Evolutionary conservation across 2,329 filamentous ascomycete genomes (phyloP), one percentile per base, ranked within the genome.

Genomic region (Myotisia sp.): DNA sequence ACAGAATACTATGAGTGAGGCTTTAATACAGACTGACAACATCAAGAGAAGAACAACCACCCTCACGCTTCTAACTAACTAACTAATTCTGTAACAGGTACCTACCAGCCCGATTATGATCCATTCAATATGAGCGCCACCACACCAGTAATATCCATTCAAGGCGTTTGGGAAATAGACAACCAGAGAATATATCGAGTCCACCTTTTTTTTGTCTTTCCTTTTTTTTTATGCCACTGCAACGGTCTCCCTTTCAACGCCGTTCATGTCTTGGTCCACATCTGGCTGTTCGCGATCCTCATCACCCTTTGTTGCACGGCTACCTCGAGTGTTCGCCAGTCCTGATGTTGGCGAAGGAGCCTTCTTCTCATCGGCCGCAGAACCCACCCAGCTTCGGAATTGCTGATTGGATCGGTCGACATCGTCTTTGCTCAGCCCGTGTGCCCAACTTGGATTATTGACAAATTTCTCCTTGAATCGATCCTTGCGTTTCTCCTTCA

Each of bases 381-480:
- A 45, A 14, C 58, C 54, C 26, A 64, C 49, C 63, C 63, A 66
- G 12, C 55, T 59, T 13, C 60, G 58, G 50, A 65, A 67, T 16
- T 58, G 55, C 38, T 61, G 54, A 31, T 65, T 65, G 14, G 56
- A 52, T 39, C 58, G 56, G 21, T 64, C 62, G 20, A 68, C 64
- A 41, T 67, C 54, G 37, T 66, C 64, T 37, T 64, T 62, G 44
- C 58, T 60, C 20, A 66, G 47, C 16, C 60, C 61, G 35, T 62
- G 63, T 40, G 65, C 64, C 65, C 66, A 70, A 36, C 46, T 51
- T 18, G 62, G 64, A 37, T 68, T 70, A 42, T 64, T 65, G 38
- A 67, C 58, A 36, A 68, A 70, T 42, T 66, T 67, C 45, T 67
- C 62, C 33, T 56, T 55, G 45, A 70, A 69, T 28, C 57, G 55